Base-by-base conservation (phyloP, 345 rosid species). In the Stellera chamaejasme region DNA sequence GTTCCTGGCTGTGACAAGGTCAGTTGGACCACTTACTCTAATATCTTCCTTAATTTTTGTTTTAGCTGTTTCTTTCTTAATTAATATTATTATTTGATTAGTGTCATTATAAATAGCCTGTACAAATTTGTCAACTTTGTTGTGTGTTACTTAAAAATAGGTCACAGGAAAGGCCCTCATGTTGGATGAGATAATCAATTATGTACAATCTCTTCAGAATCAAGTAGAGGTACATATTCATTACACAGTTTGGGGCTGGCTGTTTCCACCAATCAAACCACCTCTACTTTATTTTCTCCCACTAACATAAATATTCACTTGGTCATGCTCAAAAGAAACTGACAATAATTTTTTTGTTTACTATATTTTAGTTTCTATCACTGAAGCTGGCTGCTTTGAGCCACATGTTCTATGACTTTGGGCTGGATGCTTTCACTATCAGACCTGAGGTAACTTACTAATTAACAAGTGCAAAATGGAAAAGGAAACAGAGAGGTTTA, bases 1-100 rank as follows among this genome's bases (percentile, higher is more conserved):
- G 90, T 83, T 64, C 90, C 86, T 11, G 86, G 83, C 10, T 83
- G 90, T 72, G 79, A 78, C 75, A 83, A 80, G 82, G 90, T 83
- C 56, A 51, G 46, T 7, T 12, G 39, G 39, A 32, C 8, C 54
- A 42, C 16, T 19, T 49, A 14, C 19, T 46, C 10, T 54, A 1
- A 19, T 32, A 8, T 32, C 39, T 32, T 32, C 39, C 39, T 57
- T 48, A 25, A 41, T 14, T 32, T 32, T 52, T 70, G 44, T 32
- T 32, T 8, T 32, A 8, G 39, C 8, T 32, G 7, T 4, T 32
- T 32, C 4, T 19, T 19, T 19, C 23, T 19, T 19, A 19, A 19
- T 19, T 19, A 19, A 19, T 19, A 19, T 19, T 19, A 19, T 19
- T 19, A 19, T 19, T 19, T 19, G 23, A 19, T 19, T 19, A 19